These are phyloP conservation scores for Macadamia tetraphylla DNA, from an alignment of 164 flowering plant genomes.

Conservation along the genomic window DNA sequence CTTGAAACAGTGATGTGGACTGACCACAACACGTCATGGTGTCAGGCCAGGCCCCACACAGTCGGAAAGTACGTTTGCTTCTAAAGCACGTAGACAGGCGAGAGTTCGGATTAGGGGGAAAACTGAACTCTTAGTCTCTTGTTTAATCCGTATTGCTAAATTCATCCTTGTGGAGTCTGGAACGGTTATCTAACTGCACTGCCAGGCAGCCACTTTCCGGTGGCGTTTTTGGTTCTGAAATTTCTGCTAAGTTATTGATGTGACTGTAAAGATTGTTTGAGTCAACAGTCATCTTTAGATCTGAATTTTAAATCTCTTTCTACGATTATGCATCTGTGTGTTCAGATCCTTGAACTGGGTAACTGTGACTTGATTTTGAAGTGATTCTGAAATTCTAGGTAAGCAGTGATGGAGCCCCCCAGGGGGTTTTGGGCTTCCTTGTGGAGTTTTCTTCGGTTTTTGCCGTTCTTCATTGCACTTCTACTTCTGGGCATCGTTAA, in stretches of 20 bases:
- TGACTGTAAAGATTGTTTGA: not conserved
- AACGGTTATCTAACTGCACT: too few relatives aligned
- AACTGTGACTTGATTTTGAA: constrained; percentile 12
- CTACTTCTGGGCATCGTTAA: constrained; percentile 75
- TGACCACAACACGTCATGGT: too few relatives aligned
- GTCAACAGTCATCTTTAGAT: too few relatives aligned
- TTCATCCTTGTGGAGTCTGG: too few relatives aligned
- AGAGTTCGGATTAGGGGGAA: too few relatives aligned
- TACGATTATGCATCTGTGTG: constrained; percentile 2
- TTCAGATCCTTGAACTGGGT: not conserved
- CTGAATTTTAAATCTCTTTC: too few relatives aligned
- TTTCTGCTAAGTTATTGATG: not conserved
- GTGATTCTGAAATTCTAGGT: constrained; percentile 13
- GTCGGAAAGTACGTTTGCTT: too few relatives aligned
- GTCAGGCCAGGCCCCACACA: too few relatives aligned
- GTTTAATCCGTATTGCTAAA: too few relatives aligned
- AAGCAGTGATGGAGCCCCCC: constrained; percentile 68
- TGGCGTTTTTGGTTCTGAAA: not conserved
- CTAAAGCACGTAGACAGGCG: too few relatives aligned
- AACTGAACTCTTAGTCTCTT: too few relatives aligned
- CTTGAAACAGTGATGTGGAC: too few relatives aligned
- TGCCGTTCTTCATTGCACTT: constrained; percentile 84
- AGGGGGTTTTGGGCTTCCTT: constrained; percentile 59
- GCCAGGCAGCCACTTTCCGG: not conserved
- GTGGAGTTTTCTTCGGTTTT: constrained; percentile 63